These are phyloP conservation scores for Teunomyces stri DNA, from an alignment of 805 yeast species.

Conservation along the genomic window DNA sequence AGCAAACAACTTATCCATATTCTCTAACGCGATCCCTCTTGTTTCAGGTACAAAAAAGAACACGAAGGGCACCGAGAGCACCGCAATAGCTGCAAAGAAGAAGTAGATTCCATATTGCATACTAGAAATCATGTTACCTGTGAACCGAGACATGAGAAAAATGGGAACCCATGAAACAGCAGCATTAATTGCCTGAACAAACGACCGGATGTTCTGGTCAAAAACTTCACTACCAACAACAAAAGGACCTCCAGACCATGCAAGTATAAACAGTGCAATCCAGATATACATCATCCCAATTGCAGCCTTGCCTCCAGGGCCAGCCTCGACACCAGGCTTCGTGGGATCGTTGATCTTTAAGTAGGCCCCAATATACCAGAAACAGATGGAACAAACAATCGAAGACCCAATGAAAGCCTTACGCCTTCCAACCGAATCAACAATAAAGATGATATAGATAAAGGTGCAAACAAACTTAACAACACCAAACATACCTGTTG, in stretches of 20 bases:
- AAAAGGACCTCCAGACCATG: conserved; percentile 43
- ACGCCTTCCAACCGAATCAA: conserved; percentile 35
- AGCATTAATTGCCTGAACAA: conserved; percentile 40
- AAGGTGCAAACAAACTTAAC: conserved; percentile 36
- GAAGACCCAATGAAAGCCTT: conserved; percentile 36
- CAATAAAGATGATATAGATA: conserved; percentile 32
- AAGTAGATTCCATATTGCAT: conserved; percentile 39
- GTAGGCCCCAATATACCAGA: conserved; percentile 41
- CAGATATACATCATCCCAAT: conserved; percentile 41
- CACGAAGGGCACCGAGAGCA: conserved; percentile 35
- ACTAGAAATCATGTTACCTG: conserved; percentile 31
- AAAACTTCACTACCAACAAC: conserved; percentile 40
- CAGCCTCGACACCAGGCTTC: conserved; percentile 27
- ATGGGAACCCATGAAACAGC: conserved; percentile 41
- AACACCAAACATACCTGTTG: conserved; percentile 41
- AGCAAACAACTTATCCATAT: conserved; percentile 28
- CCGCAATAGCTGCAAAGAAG: conserved; percentile 35
- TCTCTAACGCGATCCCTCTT: conserved; percentile 33
- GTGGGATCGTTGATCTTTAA: conserved; percentile 34
- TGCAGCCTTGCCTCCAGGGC: conserved; percentile 40
- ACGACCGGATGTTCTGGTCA: conserved; percentile 39
- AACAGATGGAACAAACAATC: conserved; percentile 31
- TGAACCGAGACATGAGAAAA: conserved; percentile 35
- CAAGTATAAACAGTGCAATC: conserved; percentile 40
- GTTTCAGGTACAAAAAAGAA: conserved; percentile 38